These are phyloP conservation scores for Megacollybia marginata DNA, from an alignment of 768 basidiomycete species.

Conservation along the genomic window DNA sequence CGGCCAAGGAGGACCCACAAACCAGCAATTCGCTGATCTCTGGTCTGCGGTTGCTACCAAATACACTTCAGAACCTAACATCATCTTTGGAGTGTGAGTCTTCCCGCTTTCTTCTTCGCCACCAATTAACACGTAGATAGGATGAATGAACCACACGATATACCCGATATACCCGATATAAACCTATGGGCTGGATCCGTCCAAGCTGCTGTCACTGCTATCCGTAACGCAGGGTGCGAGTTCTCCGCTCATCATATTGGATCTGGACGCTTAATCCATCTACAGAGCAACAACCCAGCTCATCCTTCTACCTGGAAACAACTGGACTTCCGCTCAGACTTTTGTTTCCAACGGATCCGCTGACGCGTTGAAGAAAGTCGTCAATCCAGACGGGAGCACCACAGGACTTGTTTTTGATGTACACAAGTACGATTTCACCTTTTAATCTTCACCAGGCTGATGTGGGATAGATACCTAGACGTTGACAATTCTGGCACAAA, in stretches of 20 bases:
- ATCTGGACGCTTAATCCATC: neutral
- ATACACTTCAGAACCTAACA: constrained; percentile 31
- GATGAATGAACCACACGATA: constrained; percentile 62
- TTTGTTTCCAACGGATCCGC: constrained; percentile 47
- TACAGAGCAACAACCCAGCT: constrained; percentile 43
- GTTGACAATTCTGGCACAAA: no score
- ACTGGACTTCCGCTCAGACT: constrained; percentile 45
- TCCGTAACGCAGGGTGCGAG: constrained; percentile 42
- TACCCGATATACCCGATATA: constrained; percentile 43
- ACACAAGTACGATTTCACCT: no score
- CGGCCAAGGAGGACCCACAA: constrained; percentile 54
- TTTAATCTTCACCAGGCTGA: no score
- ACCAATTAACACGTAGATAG: constrained; percentile 13
- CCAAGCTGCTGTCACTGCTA: constrained; percentile 56
- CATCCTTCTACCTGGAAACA: constrained; percentile 52
- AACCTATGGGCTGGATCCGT: constrained; percentile 40
- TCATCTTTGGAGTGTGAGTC: constrained; percentile 44
- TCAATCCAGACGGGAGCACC: constrained; percentile 36
- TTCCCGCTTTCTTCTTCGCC: neutral
- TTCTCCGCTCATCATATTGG: neutral
- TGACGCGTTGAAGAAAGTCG: constrained; percentile 35
- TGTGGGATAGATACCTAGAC: no score
- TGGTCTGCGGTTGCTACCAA: constrained; percentile 47
- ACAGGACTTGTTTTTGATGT: constrained; percentile 44
- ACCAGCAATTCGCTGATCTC: constrained; percentile 43